These are phyloP conservation scores for Pseudogymnoascus sp. DNA, from an alignment of 2,329 filamentous ascomycete genomes.

Conservation along the genomic window DNA sequence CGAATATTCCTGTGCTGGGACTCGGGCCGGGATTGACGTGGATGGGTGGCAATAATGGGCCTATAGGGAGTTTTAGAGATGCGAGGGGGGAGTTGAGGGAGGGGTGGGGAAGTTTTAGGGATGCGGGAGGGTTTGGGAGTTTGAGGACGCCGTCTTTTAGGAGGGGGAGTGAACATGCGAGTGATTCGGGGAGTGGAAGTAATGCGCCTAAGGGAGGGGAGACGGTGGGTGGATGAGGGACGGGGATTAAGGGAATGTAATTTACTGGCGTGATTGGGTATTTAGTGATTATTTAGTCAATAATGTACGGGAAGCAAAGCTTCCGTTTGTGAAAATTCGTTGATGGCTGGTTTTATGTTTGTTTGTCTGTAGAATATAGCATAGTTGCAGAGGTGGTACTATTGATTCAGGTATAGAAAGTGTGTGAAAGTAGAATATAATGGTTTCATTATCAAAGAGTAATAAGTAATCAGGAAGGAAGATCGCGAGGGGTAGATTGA, in stretches of 20 bases:
- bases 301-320: not conserved
- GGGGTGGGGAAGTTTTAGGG: slow-evolving; percentile 19
- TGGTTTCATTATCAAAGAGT: too few relatives aligned
- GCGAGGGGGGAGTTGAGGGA: slow-evolving; percentile 18
- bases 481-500: too few relatives aligned
- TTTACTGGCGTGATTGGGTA: not conserved
- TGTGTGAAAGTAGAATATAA: too few relatives aligned
- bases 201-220: not conserved
- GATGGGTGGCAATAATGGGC: slow-evolving; percentile 24
- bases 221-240: not conserved
- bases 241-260: not conserved
- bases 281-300: not conserved
- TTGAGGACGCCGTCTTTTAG: slow-evolving; percentile 10
- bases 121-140: slow-evolving; percentile 11
- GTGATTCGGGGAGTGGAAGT: slow-evolving; percentile 6
- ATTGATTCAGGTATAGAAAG: too few relatives aligned
- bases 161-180: slow-evolving; percentile 11
- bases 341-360: too few relatives aligned
- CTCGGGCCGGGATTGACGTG: slow-evolving; percentile 49
- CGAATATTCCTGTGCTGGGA: slow-evolving; percentile 52
- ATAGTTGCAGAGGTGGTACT: too few relatives aligned
- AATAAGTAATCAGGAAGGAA: too few relatives aligned
- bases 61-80: slow-evolving; percentile 23
- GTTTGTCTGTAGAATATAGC: too few relatives aligned
- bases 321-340: not conserved